These are phyloP conservation scores for Geranium incanum DNA, from an alignment of 441 rosid genomes.

Conservation along the genomic window DNA sequence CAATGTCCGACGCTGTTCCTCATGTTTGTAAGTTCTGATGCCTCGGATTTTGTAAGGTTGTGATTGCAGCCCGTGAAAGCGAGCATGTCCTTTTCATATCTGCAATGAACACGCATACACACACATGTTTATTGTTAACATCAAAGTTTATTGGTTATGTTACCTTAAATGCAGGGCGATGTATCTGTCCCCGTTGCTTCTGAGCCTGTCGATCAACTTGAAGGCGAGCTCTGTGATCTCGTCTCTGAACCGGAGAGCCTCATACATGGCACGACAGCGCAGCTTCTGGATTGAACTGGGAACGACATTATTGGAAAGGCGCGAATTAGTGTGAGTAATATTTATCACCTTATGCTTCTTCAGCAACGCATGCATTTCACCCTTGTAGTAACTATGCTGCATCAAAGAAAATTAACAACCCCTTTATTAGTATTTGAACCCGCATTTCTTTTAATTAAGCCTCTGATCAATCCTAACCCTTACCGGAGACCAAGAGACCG, in stretches of 20 bases:
- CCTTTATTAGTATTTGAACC: not conserved
- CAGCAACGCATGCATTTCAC: not conserved
- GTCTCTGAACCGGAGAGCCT: not conserved
- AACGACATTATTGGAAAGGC: slow-evolving; percentile 1
- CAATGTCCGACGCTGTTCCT: not conserved
- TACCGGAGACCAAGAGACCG: slow-evolving; percentile 64
- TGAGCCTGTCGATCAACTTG: slow-evolving; percentile 1
- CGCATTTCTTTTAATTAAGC: not conserved
- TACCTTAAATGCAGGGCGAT: slow-evolving; percentile 1
- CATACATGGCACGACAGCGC: not conserved
- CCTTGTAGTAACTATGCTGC: not conserved
- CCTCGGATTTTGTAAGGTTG: not conserved
- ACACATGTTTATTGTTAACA: not conserved
- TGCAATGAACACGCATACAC: not conserved
- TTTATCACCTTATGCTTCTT: slow-evolving; percentile 2
- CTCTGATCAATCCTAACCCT: not conserved
- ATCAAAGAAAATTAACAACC: not conserved
- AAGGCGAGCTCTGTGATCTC: slow-evolving; percentile 2
- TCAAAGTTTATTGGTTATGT: too few relatives aligned
- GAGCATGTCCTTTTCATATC: slow-evolving; percentile 6
- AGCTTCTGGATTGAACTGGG: slow-evolving; percentile 3
- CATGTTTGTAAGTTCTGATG: not conserved
- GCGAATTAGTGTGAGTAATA: not conserved
- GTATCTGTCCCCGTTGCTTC: not conserved
- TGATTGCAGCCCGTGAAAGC: slow-evolving; percentile 6